Evolutionary conservation across 305 asterid species (phyloP).

Genomic region (Fraxinus sp.): DNA sequence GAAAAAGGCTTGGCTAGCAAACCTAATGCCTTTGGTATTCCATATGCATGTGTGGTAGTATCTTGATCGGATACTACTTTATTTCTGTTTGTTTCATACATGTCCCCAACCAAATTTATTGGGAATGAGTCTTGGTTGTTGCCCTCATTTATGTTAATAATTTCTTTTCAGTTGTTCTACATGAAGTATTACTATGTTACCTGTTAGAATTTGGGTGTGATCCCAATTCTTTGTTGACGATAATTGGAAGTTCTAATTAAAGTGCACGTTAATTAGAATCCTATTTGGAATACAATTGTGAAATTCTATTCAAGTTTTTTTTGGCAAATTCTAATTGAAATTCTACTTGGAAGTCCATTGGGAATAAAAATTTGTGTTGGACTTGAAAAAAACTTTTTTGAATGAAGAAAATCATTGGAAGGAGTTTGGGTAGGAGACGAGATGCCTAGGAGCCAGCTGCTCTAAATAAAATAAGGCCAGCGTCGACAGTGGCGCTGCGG

Average conservation of each 20-base stretch:
- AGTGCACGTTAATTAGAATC: not conserved
- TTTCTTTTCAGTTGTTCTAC: not conserved
- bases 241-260: too few relatives aligned
- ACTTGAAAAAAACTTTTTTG: not conserved
- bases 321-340: not conserved
- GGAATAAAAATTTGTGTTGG: not conserved
- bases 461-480: not conserved
- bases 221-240: too few relatives aligned
- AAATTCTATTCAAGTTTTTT: too few relatives aligned
- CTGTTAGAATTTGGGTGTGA: not conserved
- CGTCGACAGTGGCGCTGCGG: not conserved
- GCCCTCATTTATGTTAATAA: not conserved
- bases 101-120: not conserved
- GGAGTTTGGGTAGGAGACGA: not conserved
- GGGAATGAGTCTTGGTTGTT: not conserved
- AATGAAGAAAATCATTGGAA: not conserved
- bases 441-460: not conserved
- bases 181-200: slow-evolving; percentile 16
- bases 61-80: not conserved
- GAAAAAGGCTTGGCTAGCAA: slow-evolving; percentile 1
- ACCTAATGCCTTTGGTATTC: not conserved
- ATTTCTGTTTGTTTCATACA: not conserved
- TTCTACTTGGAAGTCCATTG: not conserved
- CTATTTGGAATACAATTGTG: not conserved
- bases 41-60: not conserved